phyloP scores from a whole-genome alignment of 768 basidiomycete genomes.

The Tylopilus rubrobrunneus region DNA sequence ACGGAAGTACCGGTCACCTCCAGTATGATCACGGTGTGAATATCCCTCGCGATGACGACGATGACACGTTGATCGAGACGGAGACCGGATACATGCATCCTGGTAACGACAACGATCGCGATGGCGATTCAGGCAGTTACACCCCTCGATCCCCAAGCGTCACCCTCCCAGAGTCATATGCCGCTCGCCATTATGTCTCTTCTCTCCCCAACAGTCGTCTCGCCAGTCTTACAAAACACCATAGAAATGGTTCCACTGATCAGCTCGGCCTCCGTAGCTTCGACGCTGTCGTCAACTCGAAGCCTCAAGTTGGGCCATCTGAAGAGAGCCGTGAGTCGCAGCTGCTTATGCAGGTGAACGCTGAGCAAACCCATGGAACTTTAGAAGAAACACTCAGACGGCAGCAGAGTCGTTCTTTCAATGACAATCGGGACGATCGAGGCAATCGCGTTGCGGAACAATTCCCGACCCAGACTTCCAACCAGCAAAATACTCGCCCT shows the following conservation, averaged over 20 bases:
- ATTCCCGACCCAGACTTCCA: conserved; percentile 10
- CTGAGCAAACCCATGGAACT: conserved; percentile 25
- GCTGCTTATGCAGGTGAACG: neutral
- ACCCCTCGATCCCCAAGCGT: conserved; percentile 68
- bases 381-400: conserved; percentile 18
- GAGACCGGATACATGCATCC: conserved; percentile 31
- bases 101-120: conserved; percentile 21
- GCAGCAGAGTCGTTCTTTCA: conserved; percentile 19
- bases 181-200: conserved; percentile 27
- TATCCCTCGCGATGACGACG: conserved; percentile 43
- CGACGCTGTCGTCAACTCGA: conserved; percentile 54
- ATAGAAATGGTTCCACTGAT: conserved; percentile 57
- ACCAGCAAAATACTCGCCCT: conserved; percentile 30
- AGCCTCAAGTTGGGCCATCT: conserved; percentile 26
- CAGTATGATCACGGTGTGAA: conserved; percentile 34
- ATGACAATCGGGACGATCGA: conserved; percentile 22
- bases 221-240: conserved; percentile 43
- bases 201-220: conserved; percentile 30
- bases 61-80: conserved; percentile 44
- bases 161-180: conserved; percentile 49
- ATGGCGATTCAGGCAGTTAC: conserved; percentile 52
- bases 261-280: conserved; percentile 62
- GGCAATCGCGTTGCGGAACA: conserved; percentile 20
- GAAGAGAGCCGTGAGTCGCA: conserved; percentile 31
- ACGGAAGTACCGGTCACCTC: conserved; percentile 38